Percentiles rank a stretch among this genome's conserved stretches.
Evolutionary conservation across 2,329 filamentous ascomycete genomes (phyloP).

Genomic region (Helminthosporium solani): DNA sequence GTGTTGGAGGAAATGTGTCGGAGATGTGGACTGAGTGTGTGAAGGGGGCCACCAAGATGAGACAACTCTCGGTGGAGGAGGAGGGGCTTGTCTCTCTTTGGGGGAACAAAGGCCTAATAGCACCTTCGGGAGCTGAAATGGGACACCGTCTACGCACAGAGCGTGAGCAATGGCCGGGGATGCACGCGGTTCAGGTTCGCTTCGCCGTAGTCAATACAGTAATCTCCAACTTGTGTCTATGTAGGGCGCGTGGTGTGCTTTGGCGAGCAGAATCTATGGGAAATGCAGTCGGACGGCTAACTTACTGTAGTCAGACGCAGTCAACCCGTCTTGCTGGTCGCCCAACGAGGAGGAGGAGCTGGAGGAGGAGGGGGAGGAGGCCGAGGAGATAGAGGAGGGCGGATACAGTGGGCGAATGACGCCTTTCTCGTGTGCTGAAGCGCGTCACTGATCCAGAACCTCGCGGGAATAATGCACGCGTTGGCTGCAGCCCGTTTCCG

Average conservation of each 20-base stretch:
- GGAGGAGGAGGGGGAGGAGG: neutral
- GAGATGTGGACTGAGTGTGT: too few species aligned
- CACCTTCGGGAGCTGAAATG: constrained; percentile 9
- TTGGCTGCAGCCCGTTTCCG: neutral
- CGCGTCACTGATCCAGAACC: neutral
- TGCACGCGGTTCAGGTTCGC: constrained; percentile 5
- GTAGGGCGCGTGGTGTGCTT: constrained; percentile 10
- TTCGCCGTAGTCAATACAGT: constrained; percentile 18
- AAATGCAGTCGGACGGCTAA: too few species aligned
- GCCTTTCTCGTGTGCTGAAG: neutral
- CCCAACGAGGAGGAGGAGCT: neutral
- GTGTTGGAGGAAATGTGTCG: neutral
- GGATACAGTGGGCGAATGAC: neutral
- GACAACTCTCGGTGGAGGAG: constrained; percentile 5
- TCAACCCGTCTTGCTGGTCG: neutral
- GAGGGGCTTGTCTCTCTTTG: constrained; percentile 8
- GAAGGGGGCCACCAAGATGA: constrained; percentile 12
- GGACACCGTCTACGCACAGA: constrained; percentile 13
- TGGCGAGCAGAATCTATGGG: neutral
- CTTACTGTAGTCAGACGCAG: too few species aligned
- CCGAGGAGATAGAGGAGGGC: too few species aligned
- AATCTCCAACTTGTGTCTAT: constrained; percentile 15
- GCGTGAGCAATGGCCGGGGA: constrained; percentile 14
- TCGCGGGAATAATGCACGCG: neutral
- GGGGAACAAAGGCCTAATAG: neutral